phyloP scores from a whole-genome alignment of 192 early-diverging fungal species.

The Obelidium mucronatum region DNA sequence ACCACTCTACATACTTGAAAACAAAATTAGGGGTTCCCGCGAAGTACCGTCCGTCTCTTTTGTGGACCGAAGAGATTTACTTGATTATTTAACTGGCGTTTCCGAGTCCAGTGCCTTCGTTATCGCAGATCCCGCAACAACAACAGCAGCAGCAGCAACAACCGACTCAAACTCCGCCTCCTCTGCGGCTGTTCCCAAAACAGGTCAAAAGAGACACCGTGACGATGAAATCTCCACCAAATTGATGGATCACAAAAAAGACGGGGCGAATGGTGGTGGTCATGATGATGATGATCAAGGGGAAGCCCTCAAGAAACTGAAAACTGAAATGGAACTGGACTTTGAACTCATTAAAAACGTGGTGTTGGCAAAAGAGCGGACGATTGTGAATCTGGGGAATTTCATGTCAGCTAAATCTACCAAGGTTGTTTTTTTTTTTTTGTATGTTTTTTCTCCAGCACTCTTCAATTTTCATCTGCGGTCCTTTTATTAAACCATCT shows the following conservation, averaged over 20 bases:
- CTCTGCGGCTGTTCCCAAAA: no score
- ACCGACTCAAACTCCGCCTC: background rate
- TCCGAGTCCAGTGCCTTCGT: constrained; percentile 7
- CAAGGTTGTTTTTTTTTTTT: constrained; percentile 20
- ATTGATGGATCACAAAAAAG: background rate
- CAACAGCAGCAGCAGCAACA: background rate
- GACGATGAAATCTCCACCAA: no score
- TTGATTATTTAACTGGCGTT: constrained; percentile 75
- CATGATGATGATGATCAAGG: background rate
- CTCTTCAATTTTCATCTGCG: constrained; percentile 1
- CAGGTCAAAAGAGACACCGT: no score
- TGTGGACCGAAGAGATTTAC: constrained; percentile 72
- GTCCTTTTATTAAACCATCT: background rate
- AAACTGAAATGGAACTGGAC: background rate
- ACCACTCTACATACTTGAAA: background rate
- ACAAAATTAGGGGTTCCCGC: constrained; percentile 47
- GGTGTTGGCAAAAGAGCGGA: constrained; percentile 13
- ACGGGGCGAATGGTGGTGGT: background rate
- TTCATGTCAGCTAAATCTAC: constrained; percentile 29
- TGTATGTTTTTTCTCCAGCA: background rate
- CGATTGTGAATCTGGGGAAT: constrained; percentile 16
- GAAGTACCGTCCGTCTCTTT: constrained; percentile 74
- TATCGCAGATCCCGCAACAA: background rate
- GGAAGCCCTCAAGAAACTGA: background rate
- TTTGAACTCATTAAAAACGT: constrained; percentile 15